Percentiles rank a stretch among this genome's conserved stretches.
These are phyloP conservation scores for Agarophyton chilense DNA, from an alignment of 23 red algal species.

Conservation along the genomic window DNA sequence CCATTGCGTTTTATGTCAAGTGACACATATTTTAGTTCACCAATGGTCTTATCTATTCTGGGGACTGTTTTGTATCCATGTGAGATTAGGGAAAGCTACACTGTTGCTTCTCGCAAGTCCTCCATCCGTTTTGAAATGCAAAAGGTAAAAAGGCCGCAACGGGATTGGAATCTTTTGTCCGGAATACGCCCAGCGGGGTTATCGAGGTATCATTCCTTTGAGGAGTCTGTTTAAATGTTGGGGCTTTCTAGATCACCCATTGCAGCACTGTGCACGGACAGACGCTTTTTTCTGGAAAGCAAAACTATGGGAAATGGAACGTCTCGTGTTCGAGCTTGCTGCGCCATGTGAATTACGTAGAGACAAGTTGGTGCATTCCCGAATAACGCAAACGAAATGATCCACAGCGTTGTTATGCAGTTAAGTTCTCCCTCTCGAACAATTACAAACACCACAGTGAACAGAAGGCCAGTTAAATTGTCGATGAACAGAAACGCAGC, in stretches of 20 bases:
- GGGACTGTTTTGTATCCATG: no score
- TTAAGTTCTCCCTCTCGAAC: constrained; percentile 36
- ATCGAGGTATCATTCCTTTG: no score
- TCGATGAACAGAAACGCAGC: constrained; percentile 32
- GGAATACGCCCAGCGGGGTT: no score
- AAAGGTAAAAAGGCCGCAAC: no score
- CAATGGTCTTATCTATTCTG: no score
- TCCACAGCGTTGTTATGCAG: constrained; percentile 12
- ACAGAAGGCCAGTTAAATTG: constrained; percentile 24
- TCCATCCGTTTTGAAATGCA: no score
- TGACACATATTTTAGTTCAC: no score
- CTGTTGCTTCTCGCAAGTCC: no score
- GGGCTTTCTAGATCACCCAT: neutral
- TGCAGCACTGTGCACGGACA: neutral
- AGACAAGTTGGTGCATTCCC: constrained; percentile 54
- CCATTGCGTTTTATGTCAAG: no score
- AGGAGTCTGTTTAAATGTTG: no score
- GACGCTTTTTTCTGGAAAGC: neutral
- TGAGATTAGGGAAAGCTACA: no score
- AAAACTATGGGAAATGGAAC: constrained; percentile 1
- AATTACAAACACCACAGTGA: constrained; percentile 17
- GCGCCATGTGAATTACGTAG: constrained; percentile 45
- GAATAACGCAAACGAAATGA: neutral
- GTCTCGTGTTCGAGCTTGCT: neutral
- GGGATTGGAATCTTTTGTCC: no score